Conservation (phyloP, 1,139 yeast genomes). For the Debaryomyces fabryi region DNA sequence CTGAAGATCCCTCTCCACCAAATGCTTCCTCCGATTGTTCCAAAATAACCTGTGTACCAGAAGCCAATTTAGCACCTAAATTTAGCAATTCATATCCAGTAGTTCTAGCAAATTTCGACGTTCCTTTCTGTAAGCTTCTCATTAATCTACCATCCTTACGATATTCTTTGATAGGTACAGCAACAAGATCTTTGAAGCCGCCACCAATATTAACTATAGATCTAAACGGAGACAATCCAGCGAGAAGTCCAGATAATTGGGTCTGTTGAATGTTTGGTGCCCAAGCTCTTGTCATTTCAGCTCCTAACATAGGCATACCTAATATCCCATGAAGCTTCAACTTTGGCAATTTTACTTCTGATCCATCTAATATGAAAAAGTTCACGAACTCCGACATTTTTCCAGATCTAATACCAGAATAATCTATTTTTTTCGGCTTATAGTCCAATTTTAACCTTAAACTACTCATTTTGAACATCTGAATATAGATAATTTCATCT, state of each 20-base stretch:
- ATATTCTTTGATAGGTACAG: constrained; percentile 75
- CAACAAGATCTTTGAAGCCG: constrained; percentile 73
- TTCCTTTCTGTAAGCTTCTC: constrained; percentile 76
- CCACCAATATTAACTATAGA: constrained; percentile 78
- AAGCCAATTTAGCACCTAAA: constrained; percentile 82
- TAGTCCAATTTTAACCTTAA: constrained; percentile 78
- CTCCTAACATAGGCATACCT: constrained; percentile 66
- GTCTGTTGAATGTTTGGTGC: constrained; percentile 80
- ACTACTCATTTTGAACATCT: constrained; percentile 64
- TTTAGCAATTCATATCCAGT: constrained; percentile 82
- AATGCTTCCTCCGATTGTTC: constrained; percentile 79
- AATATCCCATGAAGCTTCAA: constrained; percentile 72
- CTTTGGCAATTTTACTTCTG: constrained; percentile 64
- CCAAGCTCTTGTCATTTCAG: constrained; percentile 69
- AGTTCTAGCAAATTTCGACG: constrained; percentile 72
- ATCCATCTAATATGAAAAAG: constrained; percentile 84
- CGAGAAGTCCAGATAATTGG: constrained; percentile 76
- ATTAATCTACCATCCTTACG: constrained; percentile 70
- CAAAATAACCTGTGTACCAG: constrained; percentile 82
- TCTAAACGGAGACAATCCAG: constrained; percentile 83
- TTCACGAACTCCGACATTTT: constrained; percentile 86
- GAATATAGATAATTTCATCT: constrained; percentile 67
- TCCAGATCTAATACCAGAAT: constrained; percentile 82
- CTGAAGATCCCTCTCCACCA: constrained; percentile 66
- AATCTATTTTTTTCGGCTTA: constrained; percentile 87